Evolutionary conservation across 192 early-diverging fungal species (phyloP), one percentile per base, ranked within the genome.

Genomic region (Umbelopsis isabellina): DNA sequence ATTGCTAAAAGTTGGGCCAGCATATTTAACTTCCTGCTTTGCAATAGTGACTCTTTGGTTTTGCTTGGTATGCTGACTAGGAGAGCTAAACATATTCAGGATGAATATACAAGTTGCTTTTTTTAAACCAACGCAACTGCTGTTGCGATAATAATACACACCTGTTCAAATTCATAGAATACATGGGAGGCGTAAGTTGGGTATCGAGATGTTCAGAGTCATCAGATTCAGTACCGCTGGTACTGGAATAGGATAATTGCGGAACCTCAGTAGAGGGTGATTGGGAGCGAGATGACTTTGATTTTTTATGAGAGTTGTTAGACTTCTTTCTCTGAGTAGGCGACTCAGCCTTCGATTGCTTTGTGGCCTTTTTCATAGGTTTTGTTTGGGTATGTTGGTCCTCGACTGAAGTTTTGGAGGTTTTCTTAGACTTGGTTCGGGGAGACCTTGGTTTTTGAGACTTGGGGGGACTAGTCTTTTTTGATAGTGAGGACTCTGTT

Each of bases 131-230:
- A 3, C 13, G 18, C 33, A 61, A 35, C 7, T 6, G 3, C 16
- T 33, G 55, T 13, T 61, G 10, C 13, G 25, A 30, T 4, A 35
- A 22, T 10, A 6, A 61, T 61, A 61, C 55, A 25, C 55, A 61
- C 55, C 55, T 61, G 55, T 61, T 61, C 2, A 61, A 15, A 61
- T 61, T 18, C 55, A 35, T 4, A 61, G 27, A 13, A 13, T 61
- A 61, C 55, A 61, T 61, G 10, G 27, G 13, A 35, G 27, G 33
- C 4, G 55, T 37, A 35, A 61, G 55, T 33, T 61, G 55, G 55
- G 55, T 61, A 61, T 61, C 55, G 33, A 61, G 25, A 61, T 61
- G 55, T 16, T 61, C 55, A 61, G 55, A 61, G 55, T 61, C 55
- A 61, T 61, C 55, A 35, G 55, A 61, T 16, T 61, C 55, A 16